Conservation (phyloP, 2,329 filamentous ascomycete species). For the Ophiostoma fasciatum region DNA sequence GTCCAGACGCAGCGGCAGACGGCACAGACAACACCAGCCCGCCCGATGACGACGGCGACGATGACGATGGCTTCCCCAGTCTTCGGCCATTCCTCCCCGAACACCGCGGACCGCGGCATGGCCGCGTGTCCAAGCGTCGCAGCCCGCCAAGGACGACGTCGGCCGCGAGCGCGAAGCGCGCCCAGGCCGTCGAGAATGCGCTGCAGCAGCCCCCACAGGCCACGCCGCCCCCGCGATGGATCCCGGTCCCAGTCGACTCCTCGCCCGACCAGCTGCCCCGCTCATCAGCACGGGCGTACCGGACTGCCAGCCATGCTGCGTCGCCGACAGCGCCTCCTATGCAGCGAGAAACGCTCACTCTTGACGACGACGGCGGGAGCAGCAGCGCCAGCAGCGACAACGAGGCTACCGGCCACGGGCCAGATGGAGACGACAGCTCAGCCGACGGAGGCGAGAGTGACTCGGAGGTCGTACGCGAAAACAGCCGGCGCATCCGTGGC, state of each 20-base stretch:
- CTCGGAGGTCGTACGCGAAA: slow-evolving; percentile 23
- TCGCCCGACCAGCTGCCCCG: slow-evolving; percentile 5
- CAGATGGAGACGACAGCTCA: slow-evolving; percentile 16
- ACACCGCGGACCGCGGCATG: slow-evolving; percentile 7
- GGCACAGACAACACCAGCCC: slow-evolving; percentile 19
- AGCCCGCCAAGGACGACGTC: slow-evolving; percentile 11
- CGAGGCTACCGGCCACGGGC: slow-evolving; percentile 1
- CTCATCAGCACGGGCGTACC: not conserved
- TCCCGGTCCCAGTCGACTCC: slow-evolving; percentile 6
- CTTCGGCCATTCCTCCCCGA: slow-evolving; percentile 10
- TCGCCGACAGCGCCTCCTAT: not conserved
- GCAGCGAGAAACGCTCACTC: not conserved
- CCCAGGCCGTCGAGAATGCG: slow-evolving; percentile 4
- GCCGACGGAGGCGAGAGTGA: too few relatives aligned
- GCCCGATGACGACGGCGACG: slow-evolving; percentile 17
- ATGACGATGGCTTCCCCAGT: slow-evolving; percentile 19
- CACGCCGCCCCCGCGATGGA: slow-evolving; percentile 3
- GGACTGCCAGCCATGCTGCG: not conserved
- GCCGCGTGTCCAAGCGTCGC: slow-evolving; percentile 12
- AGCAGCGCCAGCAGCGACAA: slow-evolving; percentile 2
- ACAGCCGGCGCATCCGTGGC: slow-evolving; percentile 36
- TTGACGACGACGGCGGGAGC: not conserved
- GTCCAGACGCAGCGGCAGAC: slow-evolving; percentile 15
- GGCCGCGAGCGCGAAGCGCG: slow-evolving; percentile 15
- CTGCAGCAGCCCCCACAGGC: too few relatives aligned